Conservation (phyloP, 345 rosid genomes). For the Ceriops zippeliana region DNA sequence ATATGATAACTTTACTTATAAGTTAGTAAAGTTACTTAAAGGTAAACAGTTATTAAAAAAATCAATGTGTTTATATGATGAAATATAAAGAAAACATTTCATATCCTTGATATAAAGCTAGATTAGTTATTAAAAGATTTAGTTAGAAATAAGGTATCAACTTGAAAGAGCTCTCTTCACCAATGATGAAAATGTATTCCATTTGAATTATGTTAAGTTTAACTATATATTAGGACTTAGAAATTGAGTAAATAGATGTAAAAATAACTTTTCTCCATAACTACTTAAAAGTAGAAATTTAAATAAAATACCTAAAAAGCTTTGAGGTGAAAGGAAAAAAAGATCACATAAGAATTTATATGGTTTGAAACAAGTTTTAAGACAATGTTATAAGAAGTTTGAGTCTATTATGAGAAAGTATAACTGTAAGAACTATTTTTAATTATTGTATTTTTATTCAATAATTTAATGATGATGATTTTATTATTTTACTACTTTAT, state of each 20-base stretch:
- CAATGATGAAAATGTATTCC: background rate
- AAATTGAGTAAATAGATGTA: background rate
- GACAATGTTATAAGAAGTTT: background rate
- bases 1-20: background rate
- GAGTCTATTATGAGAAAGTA: background rate
- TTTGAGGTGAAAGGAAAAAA: background rate
- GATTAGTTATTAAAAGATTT: background rate
- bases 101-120: background rate
- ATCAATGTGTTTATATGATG: background rate
- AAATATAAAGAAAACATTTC: background rate
- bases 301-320: background rate
- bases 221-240: accelerated
- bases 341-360: background rate
- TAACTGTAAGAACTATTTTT: background rate
- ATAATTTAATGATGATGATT: background rate
- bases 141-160: background rate
- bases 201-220: background rate
- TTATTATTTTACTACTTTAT: background rate
- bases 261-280: background rate
- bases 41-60: background rate
- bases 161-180: background rate
- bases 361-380: background rate
- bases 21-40: background rate
- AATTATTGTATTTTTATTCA: background rate
- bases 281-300: background rate